Conservation (phyloP, 2,329 filamentous ascomycete species). For the Botryosphaeria agaves region DNA sequence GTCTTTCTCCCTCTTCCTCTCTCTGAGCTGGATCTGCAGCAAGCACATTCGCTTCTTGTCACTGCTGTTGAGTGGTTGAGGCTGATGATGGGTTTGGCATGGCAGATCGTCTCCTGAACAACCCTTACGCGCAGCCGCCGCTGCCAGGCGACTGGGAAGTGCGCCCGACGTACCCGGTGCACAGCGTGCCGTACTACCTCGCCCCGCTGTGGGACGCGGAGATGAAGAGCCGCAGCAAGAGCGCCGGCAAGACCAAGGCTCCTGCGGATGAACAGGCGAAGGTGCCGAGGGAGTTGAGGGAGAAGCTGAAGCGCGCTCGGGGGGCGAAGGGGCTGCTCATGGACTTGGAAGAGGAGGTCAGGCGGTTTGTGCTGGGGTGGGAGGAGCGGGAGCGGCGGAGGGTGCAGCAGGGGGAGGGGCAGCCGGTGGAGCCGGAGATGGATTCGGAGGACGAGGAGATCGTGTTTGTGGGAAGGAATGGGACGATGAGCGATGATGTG, state of each 20-base stretch:
- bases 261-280: constrained; percentile 26
- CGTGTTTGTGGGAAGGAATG: constrained; percentile 64
- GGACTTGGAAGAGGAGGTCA: constrained; percentile 69
- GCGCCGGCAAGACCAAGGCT: constrained; percentile 19
- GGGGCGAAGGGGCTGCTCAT: constrained; percentile 67
- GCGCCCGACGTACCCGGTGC: constrained; percentile 62
- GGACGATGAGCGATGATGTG: constrained; percentile 43
- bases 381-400: constrained; percentile 32
- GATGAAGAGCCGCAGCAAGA: constrained; percentile 26
- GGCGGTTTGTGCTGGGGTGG: constrained; percentile 52
- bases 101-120: constrained; percentile 66
- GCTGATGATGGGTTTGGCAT: constrained; percentile 1
- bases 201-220: constrained; percentile 67
- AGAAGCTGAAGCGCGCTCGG: constrained; percentile 62
- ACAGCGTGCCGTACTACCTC: constrained; percentile 72
- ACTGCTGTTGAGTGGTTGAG: not conserved
- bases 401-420: constrained; percentile 27
- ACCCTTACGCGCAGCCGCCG: constrained; percentile 74
- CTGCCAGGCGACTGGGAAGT: constrained; percentile 69
- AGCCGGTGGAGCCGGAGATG: constrained; percentile 24
- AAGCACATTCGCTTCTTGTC: no score
- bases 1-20: constrained; percentile 6
- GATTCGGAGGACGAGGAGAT: constrained; percentile 66
- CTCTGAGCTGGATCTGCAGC: not conserved
- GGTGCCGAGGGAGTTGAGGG: constrained; percentile 65